Conservation (phyloP, 176 grass and related monocot species). For the Aechmea fasciata region DNA sequence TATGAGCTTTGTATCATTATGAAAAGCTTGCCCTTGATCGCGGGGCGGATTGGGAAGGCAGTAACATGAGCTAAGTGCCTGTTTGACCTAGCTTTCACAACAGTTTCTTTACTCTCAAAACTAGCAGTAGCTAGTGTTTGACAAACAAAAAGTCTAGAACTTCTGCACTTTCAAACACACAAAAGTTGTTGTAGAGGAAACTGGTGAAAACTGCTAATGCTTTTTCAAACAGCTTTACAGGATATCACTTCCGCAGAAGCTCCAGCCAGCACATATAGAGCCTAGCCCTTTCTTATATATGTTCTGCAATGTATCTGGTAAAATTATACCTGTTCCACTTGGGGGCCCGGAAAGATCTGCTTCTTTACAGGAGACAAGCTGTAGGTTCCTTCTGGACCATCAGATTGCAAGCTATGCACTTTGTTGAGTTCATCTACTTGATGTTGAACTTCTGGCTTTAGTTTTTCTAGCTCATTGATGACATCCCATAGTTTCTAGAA, state of each 20-base stretch:
- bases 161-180: too few species aligned
- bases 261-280: not conserved
- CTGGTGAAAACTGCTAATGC: too few species aligned
- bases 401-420: constrained; percentile 31
- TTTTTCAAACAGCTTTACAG: too few species aligned
- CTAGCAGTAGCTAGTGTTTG: too few species aligned
- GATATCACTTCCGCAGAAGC: not conserved
- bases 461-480: constrained; percentile 74
- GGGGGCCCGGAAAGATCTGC: constrained; percentile 23
- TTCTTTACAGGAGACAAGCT: constrained; percentile 25
- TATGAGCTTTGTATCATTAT: not conserved
- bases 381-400: constrained; percentile 32
- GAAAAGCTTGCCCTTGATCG: not conserved
- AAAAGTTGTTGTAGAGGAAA: too few species aligned
- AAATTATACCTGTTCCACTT: constrained; percentile 59
- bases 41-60: too few species aligned
- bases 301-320: constrained; percentile 16
- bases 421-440: constrained; percentile 54
- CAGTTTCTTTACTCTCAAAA: too few species aligned
- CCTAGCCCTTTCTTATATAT: constrained; percentile 7
- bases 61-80: too few species aligned
- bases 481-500: constrained; percentile 80
- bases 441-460: constrained; percentile 74
- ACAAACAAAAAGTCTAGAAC: too few species aligned
- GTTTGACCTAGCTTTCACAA: too few species aligned